Conservation (phyloP, 208 protist genomes). For the Leishmania amazonensis region DNA sequence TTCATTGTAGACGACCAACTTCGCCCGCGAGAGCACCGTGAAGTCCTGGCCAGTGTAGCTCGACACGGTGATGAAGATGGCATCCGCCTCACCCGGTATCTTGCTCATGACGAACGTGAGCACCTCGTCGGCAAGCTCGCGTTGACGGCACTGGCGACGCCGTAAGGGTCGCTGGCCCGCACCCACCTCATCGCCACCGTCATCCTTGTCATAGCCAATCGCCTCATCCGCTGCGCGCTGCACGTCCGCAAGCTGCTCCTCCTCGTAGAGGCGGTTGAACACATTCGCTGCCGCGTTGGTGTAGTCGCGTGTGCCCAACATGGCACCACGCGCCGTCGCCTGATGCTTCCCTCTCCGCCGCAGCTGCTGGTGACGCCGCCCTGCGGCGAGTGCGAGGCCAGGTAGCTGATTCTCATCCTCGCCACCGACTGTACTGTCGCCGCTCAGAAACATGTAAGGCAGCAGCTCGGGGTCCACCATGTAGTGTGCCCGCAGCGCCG, state of each 20-base stretch:
- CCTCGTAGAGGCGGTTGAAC: conserved; percentile 74
- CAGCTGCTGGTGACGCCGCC: conserved; percentile 36
- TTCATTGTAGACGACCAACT: conserved; percentile 68
- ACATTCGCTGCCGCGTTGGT: conserved; percentile 41
- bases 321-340: neutral
- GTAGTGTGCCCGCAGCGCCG: conserved; percentile 39
- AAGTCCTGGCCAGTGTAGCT: conserved; percentile 84
- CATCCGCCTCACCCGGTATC: conserved; percentile 65
- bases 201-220: conserved; percentile 29
- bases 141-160: conserved; percentile 12
- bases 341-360: neutral
- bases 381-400: conserved; percentile 50
- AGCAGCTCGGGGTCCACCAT: conserved; percentile 53
- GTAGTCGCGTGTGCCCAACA: conserved; percentile 31
- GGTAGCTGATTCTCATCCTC: conserved; percentile 82
- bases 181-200: conserved; percentile 21
- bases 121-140: conserved; percentile 74
- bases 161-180: conserved; percentile 9
- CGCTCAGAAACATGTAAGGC: conserved; percentile 86
- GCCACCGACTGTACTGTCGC: conserved; percentile 77
- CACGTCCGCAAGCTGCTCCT: conserved; percentile 62
- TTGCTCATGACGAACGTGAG: conserved; percentile 79
- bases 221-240: conserved; percentile 47
- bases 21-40: conserved; percentile 40
- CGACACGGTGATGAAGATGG: conserved; percentile 75